Evolutionary conservation across 805 yeast species (phyloP).

Genomic region (Yarrowia keelungensis): DNA sequence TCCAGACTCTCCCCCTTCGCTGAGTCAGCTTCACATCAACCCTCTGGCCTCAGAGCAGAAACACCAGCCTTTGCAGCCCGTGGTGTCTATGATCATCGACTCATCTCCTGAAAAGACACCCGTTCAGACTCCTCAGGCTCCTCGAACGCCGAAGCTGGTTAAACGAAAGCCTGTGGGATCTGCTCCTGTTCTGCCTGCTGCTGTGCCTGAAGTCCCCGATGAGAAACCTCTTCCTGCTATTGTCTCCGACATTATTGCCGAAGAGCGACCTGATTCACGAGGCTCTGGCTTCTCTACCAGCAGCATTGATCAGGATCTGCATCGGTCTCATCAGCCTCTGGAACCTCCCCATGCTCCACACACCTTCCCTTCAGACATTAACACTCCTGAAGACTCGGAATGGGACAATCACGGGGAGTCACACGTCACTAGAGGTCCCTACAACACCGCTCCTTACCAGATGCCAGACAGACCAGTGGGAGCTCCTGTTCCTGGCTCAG

Average conservation of each 20-base stretch:
- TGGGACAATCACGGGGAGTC: slow-evolving; percentile 2
- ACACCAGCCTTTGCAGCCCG: slow-evolving; percentile 12
- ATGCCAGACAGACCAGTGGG: slow-evolving; percentile 1
- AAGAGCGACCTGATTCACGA: not conserved
- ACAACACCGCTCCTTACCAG: slow-evolving; percentile 28
- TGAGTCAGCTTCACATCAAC: slow-evolving; percentile 11
- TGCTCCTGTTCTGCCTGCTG: slow-evolving; percentile 7
- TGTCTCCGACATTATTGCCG: not conserved
- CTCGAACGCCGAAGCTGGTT: slow-evolving; percentile 37
- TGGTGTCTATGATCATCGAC: slow-evolving; percentile 33
- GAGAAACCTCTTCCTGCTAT: slow-evolving; percentile 4
- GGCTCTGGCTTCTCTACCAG: not conserved
- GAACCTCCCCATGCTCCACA: not conserved
- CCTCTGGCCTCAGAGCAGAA: slow-evolving; percentile 16
- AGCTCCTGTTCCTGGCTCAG: slow-evolving; percentile 9
- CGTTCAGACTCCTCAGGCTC: not conserved
- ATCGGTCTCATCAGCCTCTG: not conserved
- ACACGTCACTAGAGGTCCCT: slow-evolving; percentile 18
- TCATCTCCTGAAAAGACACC: slow-evolving; percentile 30
- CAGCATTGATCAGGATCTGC: slow-evolving; percentile 5
- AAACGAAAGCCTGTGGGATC: slow-evolving; percentile 44
- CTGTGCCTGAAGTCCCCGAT: not conserved
- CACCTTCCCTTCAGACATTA: slow-evolving; percentile 2
- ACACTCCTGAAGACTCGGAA: slow-evolving; percentile 28
- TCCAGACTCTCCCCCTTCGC: slow-evolving; percentile 16